phyloP scores from a whole-genome alignment of 1,284 basidiomycete species.

The Puccinia polysora region DNA sequence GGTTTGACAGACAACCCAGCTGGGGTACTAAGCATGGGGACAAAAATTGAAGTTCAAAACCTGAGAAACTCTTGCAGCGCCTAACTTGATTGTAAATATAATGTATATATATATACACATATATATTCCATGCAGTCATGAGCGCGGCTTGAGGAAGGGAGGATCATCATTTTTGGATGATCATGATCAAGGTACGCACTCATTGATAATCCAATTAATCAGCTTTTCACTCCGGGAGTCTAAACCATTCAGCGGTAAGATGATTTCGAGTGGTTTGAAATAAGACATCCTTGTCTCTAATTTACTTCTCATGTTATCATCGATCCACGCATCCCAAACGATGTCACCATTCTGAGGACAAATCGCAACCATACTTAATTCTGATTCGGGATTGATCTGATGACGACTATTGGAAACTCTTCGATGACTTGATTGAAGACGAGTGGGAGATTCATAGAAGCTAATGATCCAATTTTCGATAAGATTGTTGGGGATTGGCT shows the following conservation, averaged over 20 bases:
- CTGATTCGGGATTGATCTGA: neutral
- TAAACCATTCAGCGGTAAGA: slow-evolving; percentile 44
- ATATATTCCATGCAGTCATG: too few relatives aligned
- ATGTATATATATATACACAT: too few relatives aligned
- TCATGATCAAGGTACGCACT: too few relatives aligned
- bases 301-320: slow-evolving; percentile 18
- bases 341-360: slow-evolving; percentile 37
- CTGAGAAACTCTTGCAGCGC: too few relatives aligned
- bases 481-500: neutral
- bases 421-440: neutral
- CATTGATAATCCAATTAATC: slow-evolving; percentile 45
- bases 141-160: neutral
- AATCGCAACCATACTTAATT: slow-evolving; percentile 28
- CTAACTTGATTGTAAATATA: too few relatives aligned
- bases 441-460: slow-evolving; percentile 3
- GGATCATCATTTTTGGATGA: too few relatives aligned
- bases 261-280: slow-evolving; percentile 22
- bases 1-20: slow-evolving; percentile 5
- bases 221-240: slow-evolving; percentile 49
- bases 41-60: too few relatives aligned
- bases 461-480: slow-evolving; percentile 32
- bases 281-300: slow-evolving; percentile 23
- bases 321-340: slow-evolving; percentile 26
- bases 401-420: neutral
- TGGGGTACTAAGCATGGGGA: neutral